Evolutionary conservation across 2,329 filamentous ascomycete species (phyloP).

Genomic region (Domatiomyces catenatus): DNA sequence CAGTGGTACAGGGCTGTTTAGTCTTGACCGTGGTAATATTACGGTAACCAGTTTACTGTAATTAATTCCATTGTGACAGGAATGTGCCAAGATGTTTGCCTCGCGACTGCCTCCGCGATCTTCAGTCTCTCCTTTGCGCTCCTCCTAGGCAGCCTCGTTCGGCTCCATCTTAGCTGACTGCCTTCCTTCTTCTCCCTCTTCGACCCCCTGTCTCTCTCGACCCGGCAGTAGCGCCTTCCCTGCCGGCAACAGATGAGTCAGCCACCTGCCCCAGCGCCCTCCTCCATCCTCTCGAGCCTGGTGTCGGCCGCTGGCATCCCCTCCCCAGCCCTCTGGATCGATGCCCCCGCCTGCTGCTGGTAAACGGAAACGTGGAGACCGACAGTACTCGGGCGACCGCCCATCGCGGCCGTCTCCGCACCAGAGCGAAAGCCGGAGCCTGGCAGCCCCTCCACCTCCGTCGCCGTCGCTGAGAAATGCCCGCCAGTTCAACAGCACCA

Average conservation of each 20-base stretch:
- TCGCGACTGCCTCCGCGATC: not conserved
- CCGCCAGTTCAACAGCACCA: constrained; percentile 22
- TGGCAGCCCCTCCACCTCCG: constrained; percentile 37
- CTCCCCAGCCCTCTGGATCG: constrained; percentile 7
- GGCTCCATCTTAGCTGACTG: not conserved
- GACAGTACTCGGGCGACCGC: constrained; percentile 29
- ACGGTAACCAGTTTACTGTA: no score
- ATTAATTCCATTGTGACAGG: no score
- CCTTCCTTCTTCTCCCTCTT: not conserved
- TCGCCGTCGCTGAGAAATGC: constrained; percentile 24
- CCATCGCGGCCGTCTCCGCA: constrained; percentile 31
- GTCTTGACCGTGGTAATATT: no score
- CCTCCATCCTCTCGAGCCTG: not conserved
- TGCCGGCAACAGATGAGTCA: not conserved
- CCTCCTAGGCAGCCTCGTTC: not conserved
- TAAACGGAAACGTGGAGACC: constrained; percentile 41
- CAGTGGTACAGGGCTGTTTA: not conserved
- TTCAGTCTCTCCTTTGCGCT: not conserved
- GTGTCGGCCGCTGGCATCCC: not conserved
- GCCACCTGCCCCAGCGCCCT: not conserved
- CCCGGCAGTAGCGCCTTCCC: no score
- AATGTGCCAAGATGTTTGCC: not conserved
- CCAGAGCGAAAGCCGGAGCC: constrained; percentile 32
- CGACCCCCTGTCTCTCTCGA: not conserved
- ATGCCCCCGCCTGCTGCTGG: constrained; percentile 37